Evolutionary conservation across 208 protist genomes (phyloP).

Genomic region (Novymonas esmeraldas): DNA sequence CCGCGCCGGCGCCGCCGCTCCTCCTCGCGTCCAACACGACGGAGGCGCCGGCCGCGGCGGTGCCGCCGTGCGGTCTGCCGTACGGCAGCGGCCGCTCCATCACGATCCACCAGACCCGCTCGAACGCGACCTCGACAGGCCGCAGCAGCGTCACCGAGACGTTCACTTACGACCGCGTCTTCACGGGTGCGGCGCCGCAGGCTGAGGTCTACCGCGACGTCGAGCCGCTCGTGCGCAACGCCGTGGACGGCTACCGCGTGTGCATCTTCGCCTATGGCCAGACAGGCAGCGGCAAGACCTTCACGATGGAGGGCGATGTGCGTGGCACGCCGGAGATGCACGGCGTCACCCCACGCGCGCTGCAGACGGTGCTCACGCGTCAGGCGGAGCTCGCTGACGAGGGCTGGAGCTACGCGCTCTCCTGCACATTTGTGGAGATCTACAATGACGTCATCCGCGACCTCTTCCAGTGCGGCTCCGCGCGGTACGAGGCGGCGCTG

Average conservation of each 20-base stretch:
- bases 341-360: conserved; percentile 87
- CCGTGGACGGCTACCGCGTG: conserved; percentile 91
- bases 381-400: conserved; percentile 59
- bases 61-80: conserved; percentile 1
- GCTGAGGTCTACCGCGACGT: conserved; percentile 87
- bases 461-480: conserved; percentile 67
- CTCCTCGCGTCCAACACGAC: background rate
- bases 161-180: conserved; percentile 64
- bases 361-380: conserved; percentile 76
- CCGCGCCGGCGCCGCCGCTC: background rate
- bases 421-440: conserved; percentile 89
- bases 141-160: conserved; percentile 33
- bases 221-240: conserved; percentile 89
- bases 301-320: conserved; percentile 88
- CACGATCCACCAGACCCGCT: conserved; percentile 51
- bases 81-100: conserved; percentile 19
- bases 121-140: conserved; percentile 78
- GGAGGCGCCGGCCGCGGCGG: background rate
- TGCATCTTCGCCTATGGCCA: conserved; percentile 94
- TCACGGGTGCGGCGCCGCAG: conserved; percentile 41
- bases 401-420: conserved; percentile 81
- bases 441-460: conserved; percentile 93
- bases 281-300: conserved; percentile 92
- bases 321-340: conserved; percentile 26
- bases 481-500: conserved; percentile 51